Percentiles rank a stretch among this genome's conserved stretches.
Evolutionary conservation across 2,329 filamentous ascomycete genomes (phyloP).

Genomic region (Ophiocordyceps robertsii): DNA sequence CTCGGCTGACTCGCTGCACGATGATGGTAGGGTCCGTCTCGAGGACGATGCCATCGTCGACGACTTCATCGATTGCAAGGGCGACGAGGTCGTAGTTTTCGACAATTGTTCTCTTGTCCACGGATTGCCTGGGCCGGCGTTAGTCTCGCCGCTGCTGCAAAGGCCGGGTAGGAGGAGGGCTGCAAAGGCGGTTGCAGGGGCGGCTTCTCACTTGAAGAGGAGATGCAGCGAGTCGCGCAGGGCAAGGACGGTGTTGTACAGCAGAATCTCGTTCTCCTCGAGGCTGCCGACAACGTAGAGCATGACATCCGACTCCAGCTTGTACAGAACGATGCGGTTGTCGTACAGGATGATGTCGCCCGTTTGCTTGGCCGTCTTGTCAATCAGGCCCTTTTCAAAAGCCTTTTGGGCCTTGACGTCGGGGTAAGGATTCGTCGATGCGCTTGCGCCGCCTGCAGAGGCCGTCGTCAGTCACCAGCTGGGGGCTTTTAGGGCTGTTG

Average conservation of each 20-base stretch:
- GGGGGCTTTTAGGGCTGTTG: neutral
- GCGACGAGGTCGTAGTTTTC: conserved; percentile 98
- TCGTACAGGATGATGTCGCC: conserved; percentile 97
- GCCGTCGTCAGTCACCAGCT: conserved; percentile 8
- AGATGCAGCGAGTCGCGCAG: conserved; percentile 81
- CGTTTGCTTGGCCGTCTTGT: conserved; percentile 92
- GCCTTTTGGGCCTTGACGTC: conserved; percentile 87
- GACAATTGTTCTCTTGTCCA: conserved; percentile 93
- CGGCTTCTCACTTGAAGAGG: conserved; percentile 63
- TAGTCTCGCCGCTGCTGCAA: conserved; percentile 1
- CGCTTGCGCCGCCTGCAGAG: conserved; percentile 24
- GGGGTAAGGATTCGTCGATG: conserved; percentile 62
- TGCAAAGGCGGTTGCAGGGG: neutral
- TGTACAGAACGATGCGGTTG: conserved; percentile 92
- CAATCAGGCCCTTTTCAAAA: conserved; percentile 89
- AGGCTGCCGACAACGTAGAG: conserved; percentile 80
- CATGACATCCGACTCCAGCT: conserved; percentile 96
- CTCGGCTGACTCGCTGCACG: conserved; percentile 80
- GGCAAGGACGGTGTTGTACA: conserved; percentile 91
- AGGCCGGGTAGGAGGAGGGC: too few relatives aligned
- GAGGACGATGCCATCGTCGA: conserved; percentile 90
- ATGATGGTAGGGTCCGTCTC: conserved; percentile 95
- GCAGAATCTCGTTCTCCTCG: conserved; percentile 92
- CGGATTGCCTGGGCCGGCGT: conserved; percentile 57
- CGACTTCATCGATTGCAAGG: conserved; percentile 86